Evolutionary conservation across 2,329 filamentous ascomycete species (phyloP), one percentile per base, ranked within the genome.

Genomic region (Botryotinia calthae): DNA sequence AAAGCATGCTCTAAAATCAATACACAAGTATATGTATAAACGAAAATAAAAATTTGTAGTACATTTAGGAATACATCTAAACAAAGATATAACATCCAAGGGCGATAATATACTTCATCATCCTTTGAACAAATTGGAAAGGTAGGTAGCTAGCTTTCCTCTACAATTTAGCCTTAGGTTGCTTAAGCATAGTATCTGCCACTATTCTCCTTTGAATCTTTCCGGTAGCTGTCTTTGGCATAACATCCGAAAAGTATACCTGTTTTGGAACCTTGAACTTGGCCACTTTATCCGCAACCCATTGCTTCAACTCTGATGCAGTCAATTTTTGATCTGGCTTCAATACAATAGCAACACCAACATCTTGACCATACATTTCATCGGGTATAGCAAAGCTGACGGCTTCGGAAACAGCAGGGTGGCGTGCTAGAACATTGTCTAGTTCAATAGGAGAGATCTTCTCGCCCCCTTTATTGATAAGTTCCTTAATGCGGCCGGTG

Each of bases 161-260:
- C 74, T 86, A 89, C 76, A 89, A 81, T 82, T 88, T 89, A 22
- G 86, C 83, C 72, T 82, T 82, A 73, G 90, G 89, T 81, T 90
- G 87, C 85, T 93, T 93, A 82, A 91, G 85, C 92, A 97, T 95
- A 44, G 88, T 89, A 82, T 95, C 93, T 22, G 93, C 93, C n/a
- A 97, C 93, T 79, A 95, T 93, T 75, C 93, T 88, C 74, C 93
- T 86, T 83, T 97, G 93, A 73, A 97, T 92, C 86, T 97, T 97
- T 72, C 93, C 93, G 9, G 93, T 97, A n/a, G 93, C 93, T 6
- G 94, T 95, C 87, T 97, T 97, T 75, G 93, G 93, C 89, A 97
- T 97, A 76, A 91, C 84, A 73, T 93, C 87, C 51, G 93, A 93
- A 78, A 96, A 94, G 84, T 92, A 96, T 51, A 95, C 91, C 86